phyloP scores from a whole-genome alignment of 129 eudicot genomes.

The Heracleum sosnowskyi region DNA sequence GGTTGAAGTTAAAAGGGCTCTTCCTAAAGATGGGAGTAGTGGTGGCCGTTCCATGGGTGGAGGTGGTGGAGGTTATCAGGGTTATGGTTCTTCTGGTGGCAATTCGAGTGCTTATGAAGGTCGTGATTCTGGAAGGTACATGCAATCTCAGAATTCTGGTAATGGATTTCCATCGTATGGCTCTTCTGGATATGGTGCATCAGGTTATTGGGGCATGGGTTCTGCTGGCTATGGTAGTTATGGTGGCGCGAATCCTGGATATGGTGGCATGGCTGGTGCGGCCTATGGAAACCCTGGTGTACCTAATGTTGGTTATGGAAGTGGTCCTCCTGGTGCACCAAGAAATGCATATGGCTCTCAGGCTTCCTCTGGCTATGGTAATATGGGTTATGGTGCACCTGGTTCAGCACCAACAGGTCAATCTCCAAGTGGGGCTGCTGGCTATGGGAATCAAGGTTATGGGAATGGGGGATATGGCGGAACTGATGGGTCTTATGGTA shows the following conservation, averaged over 20 bases:
- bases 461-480: slow-evolving; percentile 87
- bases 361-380: slow-evolving; percentile 73
- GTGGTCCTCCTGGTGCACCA: slow-evolving; percentile 47
- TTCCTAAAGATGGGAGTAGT: slow-evolving; percentile 67
- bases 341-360: slow-evolving; percentile 65
- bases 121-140: slow-evolving; percentile 69
- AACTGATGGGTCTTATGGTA: slow-evolving; percentile 58
- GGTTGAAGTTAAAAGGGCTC: slow-evolving; percentile 84
- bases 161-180: slow-evolving; percentile 69
- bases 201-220: slow-evolving; percentile 89
- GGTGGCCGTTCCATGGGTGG: slow-evolving; percentile 54
- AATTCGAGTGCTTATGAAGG: slow-evolving; percentile 58
- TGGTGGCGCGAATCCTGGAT: slow-evolving; percentile 61
- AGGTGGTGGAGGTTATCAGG: slow-evolving; percentile 50
- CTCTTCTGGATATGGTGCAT: slow-evolving; percentile 47
- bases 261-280: slow-evolving; percentile 42
- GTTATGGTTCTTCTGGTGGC: slow-evolving; percentile 59
- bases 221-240: slow-evolving; percentile 60
- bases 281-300: slow-evolving; percentile 63
- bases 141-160: slow-evolving; percentile 68
- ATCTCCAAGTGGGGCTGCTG: slow-evolving; percentile 67
- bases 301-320: slow-evolving; percentile 58
- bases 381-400: slow-evolving; percentile 58
- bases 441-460: slow-evolving; percentile 78
- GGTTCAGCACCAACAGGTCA: slow-evolving; percentile 57